These are phyloP conservation scores for Solanum arcanum DNA, from an alignment of 257 asterid species.

Conservation along the genomic window DNA sequence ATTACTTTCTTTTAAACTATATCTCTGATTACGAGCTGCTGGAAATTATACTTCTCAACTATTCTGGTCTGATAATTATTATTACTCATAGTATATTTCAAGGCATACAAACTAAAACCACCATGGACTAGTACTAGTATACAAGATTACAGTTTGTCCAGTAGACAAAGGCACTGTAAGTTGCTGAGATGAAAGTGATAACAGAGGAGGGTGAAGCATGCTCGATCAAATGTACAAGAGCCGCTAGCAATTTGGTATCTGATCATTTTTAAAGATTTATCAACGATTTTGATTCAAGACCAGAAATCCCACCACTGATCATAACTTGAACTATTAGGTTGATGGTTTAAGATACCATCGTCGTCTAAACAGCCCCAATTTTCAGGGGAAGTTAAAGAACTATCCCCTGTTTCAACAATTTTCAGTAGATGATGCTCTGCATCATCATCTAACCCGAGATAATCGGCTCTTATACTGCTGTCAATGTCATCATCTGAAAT, in stretches of 20 bases:
- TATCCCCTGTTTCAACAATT: slow-evolving; percentile 15
- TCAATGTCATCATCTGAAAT: slow-evolving; percentile 11
- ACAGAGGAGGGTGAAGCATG: background rate
- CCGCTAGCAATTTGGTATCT: background rate
- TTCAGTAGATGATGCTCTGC: slow-evolving; percentile 6
- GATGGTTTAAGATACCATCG: slow-evolving; percentile 20
- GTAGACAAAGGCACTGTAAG: background rate
- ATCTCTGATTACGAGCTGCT: background rate
- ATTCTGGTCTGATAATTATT: background rate
- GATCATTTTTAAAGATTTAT: background rate
- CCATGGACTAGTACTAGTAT: background rate
- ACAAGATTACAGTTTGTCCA: background rate
- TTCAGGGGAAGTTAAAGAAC: slow-evolving; percentile 19
- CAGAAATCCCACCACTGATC: slow-evolving; percentile 53
- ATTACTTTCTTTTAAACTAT: background rate
- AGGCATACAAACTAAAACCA: background rate
- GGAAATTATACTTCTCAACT: background rate
- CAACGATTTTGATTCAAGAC: background rate
- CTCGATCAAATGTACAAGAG: background rate
- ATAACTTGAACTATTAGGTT: background rate
- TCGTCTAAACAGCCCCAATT: slow-evolving; percentile 31
- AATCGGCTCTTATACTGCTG: slow-evolving; percentile 8
- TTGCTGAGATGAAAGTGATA: background rate
- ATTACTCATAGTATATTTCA: background rate
- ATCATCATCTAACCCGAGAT: slow-evolving; percentile 11